Evolutionary conservation across 805 yeast species (phyloP), one percentile per base, ranked within the genome.

Genomic region (Naumovozyma baii): DNA sequence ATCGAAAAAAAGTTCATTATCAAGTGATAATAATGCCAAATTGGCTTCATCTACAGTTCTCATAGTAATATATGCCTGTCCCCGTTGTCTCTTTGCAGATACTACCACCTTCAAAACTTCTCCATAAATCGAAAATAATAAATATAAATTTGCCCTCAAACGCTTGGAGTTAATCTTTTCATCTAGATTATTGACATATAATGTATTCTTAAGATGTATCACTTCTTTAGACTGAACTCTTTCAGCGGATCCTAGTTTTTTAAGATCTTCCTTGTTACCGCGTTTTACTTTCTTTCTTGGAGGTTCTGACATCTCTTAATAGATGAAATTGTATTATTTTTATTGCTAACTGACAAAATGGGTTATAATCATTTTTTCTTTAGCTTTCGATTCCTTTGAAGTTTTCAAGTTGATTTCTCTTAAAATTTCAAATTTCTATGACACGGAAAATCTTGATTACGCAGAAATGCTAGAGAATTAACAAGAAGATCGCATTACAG

Each of bases 21-120:
- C 70, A 10, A 76, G 51, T 4, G 70, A 57, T 30, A 67, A 63
- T 44, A 71, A 36, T 0, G 85, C 84, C 35, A 63, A 37, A 10
- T 68, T 63, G 0, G 87, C 78, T 33, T 70, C 73, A 16, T 68
- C 69, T 1, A 63, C 42, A 18, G 70, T 67, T 26, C 71, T 66
- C 46, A 78, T 67, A 1, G 73, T 62, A 2, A 81, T 57, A 63
- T 80, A 82, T 0, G 86, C 87, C 51, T 79, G 85, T 0, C 86
- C 87, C 40, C 83, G 63, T 46, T 68, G 59, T 41, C 64, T 68
- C 39, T 66, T 66, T 29, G 67, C 55, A 38, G 68, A 64, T 18
- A 70, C 54, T 36, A 66, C 57, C 9, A 83, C 66, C 9, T 73
- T 70, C 3, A 80, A 52, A 2, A 83, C 73, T 51, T 80, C 86